A percentile compares a stretch with the other conserved stretches of the same genome.
phyloP scores from a whole-genome alignment of 768 basidiomycete genomes.

The Xerocomellus dryophilus region DNA sequence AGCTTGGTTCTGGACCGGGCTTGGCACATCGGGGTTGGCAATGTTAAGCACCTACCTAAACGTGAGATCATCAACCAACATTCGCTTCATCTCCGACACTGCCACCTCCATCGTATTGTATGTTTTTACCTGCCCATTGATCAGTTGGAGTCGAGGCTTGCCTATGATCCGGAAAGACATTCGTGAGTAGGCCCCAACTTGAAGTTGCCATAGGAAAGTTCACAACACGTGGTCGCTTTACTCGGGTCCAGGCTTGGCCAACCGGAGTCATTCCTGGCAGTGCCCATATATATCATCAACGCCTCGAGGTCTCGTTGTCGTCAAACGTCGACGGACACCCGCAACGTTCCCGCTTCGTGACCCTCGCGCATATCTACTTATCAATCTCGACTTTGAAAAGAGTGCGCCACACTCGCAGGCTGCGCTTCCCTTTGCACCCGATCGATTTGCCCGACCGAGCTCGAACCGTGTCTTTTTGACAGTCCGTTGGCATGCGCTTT shows the following conservation, averaged over 20 bases:
- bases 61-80: too few species aligned
- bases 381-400: slow-evolving; percentile 4
- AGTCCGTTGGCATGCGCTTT: slow-evolving; percentile 22
- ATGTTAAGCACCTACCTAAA: too few species aligned
- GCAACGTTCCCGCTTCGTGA: slow-evolving; percentile 15
- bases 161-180: too few species aligned
- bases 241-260: background rate
- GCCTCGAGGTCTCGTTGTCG: slow-evolving; percentile 17
- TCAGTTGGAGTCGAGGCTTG: too few species aligned
- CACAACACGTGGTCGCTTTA: slow-evolving; percentile 4
- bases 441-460: slow-evolving; percentile 7
- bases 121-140: too few species aligned
- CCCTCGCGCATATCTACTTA: background rate
- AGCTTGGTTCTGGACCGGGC: background rate
- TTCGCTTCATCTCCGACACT: too few species aligned
- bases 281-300: slow-evolving; percentile 13
- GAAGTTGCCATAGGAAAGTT: background rate
- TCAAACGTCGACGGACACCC: slow-evolving; percentile 8
- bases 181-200: too few species aligned
- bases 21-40: too few species aligned
- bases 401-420: slow-evolving; percentile 8
- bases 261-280: too few species aligned
- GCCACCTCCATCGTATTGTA: too few species aligned
- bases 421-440: slow-evolving; percentile 12
- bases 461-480: background rate